Conservation (phyloP, 345 rosid genomes). For the Corymbia maculata region DNA sequence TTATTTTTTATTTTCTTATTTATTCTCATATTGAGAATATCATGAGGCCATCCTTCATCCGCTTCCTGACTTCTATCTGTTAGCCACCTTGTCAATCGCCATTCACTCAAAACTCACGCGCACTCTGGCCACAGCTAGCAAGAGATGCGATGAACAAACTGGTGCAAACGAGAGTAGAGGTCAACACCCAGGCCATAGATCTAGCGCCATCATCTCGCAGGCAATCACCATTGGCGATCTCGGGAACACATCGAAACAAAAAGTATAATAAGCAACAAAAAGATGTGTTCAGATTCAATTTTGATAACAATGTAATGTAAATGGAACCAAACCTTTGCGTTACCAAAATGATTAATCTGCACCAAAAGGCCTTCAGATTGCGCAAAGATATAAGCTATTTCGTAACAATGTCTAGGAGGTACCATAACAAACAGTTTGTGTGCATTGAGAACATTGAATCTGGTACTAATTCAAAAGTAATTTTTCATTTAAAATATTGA, state of each 20-base stretch:
- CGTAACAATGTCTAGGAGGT: neutral
- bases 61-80: too few relatives aligned
- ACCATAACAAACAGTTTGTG: neutral
- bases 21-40: too few relatives aligned
- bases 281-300: neutral
- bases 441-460: neutral
- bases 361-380: neutral
- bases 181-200: too few relatives aligned
- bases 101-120: too few relatives aligned
- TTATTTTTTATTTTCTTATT: too few relatives aligned
- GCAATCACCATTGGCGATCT: neutral
- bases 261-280: neutral
- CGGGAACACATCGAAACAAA: neutral
- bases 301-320: neutral
- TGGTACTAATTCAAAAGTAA: neutral
- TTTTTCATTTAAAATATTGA: too few relatives aligned
- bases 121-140: too few relatives aligned
- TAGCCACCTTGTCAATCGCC: too few relatives aligned
- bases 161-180: too few relatives aligned
- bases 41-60: too few relatives aligned
- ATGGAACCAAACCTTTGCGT: neutral
- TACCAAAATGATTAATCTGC: neutral
- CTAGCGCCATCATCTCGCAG: neutral
- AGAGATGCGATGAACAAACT: too few relatives aligned
- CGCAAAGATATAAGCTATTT: neutral